phyloP scores from a whole-genome alignment of 2,329 filamentous ascomycete genomes.

The Xylaria sp. region DNA sequence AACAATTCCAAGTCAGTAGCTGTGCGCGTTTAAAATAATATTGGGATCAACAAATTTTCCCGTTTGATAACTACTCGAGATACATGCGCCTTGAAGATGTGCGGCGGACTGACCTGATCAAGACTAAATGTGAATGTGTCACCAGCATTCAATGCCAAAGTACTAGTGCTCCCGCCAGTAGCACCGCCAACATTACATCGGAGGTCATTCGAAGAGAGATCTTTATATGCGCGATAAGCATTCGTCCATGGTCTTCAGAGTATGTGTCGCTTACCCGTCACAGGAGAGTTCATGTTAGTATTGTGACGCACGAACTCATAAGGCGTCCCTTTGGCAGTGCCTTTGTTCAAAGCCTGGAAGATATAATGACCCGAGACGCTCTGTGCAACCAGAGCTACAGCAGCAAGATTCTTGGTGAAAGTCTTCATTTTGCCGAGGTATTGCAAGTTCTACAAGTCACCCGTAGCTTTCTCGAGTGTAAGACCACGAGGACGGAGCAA shows the following conservation, averaged over 20 bases:
- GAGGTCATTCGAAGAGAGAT: slow-evolving; percentile 54
- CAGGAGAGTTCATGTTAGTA: slow-evolving; percentile 61
- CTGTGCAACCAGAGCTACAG: slow-evolving; percentile 49
- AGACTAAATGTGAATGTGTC: slow-evolving; percentile 54
- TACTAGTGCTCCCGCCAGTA: slow-evolving; percentile 51
- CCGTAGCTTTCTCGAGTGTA: not conserved
- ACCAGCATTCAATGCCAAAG: slow-evolving; percentile 52
- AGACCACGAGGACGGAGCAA: slow-evolving; percentile 2
- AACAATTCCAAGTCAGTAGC: too few relatives aligned
- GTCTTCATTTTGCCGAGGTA: slow-evolving; percentile 48
- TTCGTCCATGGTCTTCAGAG: not conserved
- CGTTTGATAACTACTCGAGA: too few relatives aligned
- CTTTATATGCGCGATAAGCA: slow-evolving; percentile 34
- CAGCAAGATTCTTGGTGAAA: slow-evolving; percentile 44
- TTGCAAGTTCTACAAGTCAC: not conserved
- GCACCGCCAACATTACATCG: slow-evolving; percentile 55
- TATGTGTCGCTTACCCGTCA: slow-evolving; percentile 48
- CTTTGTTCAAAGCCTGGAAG: slow-evolving; percentile 53
- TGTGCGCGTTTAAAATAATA: too few relatives aligned
- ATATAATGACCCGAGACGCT: slow-evolving; percentile 55
- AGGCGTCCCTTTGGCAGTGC: slow-evolving; percentile 48
- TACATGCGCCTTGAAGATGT: too few relatives aligned
- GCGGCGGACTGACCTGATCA: slow-evolving; percentile 42
- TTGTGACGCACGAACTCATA: slow-evolving; percentile 57
- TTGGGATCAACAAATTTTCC: too few relatives aligned